These are phyloP conservation scores for Raffaelea arxii DNA, from an alignment of 2,329 filamentous ascomycete genomes.

Conservation along the genomic window DNA sequence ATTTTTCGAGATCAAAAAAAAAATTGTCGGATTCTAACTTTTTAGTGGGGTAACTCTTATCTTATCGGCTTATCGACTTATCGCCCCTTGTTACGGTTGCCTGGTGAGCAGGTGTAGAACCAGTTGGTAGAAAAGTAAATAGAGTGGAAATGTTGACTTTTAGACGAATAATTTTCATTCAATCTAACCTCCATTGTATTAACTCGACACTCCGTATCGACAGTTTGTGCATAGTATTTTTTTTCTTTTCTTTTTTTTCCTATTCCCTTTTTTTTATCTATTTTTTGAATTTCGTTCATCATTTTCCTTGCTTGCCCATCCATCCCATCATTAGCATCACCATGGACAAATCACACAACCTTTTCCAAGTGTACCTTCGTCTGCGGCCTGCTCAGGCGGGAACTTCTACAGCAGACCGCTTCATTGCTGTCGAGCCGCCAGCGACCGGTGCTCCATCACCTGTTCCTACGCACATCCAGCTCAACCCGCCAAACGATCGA, in stretches of 20 bases:
- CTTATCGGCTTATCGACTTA: not conserved
- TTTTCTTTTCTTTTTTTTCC: not conserved
- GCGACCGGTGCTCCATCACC: slow-evolving; percentile 21
- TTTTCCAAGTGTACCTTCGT: slow-evolving; percentile 89
- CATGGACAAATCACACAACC: slow-evolving; percentile 38
- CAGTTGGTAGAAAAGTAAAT: too few species aligned
- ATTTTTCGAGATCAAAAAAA: too few species aligned
- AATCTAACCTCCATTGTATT: too few species aligned
- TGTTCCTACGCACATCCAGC: slow-evolving; percentile 59
- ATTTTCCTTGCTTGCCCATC: not conserved
- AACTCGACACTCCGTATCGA: too few species aligned
- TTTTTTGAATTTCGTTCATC: not conserved
- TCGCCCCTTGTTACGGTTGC: too few species aligned
- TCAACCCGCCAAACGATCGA: slow-evolving; percentile 75
- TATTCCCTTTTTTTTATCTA: not conserved
- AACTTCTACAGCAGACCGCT: slow-evolving; percentile 48
- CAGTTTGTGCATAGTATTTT: not conserved
- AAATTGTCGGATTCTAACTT: slow-evolving; percentile 5
- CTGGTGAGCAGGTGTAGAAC: not conserved
- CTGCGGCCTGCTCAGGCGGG: slow-evolving; percentile 56
- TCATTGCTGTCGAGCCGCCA: slow-evolving; percentile 63
- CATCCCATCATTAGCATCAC: not conserved
- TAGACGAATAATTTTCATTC: too few species aligned
- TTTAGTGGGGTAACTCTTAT: slow-evolving; percentile 5
- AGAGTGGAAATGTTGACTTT: too few species aligned